Percentiles rank a stretch among this genome's conserved stretches.
Conservation (phyloP, 352 stramenopile genomes). For the Globisporangium recalcitrans region DNA sequence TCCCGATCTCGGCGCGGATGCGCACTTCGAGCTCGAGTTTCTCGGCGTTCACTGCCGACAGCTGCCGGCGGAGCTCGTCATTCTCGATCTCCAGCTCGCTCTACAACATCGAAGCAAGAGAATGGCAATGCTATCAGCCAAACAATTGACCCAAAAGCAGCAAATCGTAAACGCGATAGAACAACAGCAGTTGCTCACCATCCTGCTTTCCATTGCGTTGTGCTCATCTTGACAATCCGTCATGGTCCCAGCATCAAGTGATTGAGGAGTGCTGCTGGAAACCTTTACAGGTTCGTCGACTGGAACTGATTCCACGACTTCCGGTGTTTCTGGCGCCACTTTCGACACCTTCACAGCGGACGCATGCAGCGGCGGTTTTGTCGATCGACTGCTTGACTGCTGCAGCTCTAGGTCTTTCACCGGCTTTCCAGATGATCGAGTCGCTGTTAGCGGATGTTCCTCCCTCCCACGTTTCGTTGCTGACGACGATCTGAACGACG, state of each 20-base stretch:
- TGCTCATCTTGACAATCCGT: neutral
- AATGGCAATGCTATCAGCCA: conserved; percentile 3
- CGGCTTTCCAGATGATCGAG: neutral
- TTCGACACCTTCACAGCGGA: neutral
- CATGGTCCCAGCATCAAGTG: neutral
- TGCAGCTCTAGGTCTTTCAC: neutral
- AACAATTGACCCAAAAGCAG: too few relatives aligned
- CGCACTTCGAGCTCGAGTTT: conserved; percentile 58
- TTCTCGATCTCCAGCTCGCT: conserved; percentile 50
- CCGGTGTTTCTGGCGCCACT: neutral
- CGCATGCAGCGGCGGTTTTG: neutral
- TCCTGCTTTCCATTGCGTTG: conserved; percentile 8
- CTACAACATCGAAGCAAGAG: conserved; percentile 11
- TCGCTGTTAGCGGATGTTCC: neutral
- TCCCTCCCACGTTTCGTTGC: neutral
- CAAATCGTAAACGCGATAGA: too few relatives aligned
- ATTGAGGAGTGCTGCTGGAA: neutral
- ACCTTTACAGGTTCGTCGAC: neutral
- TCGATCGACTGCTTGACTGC: neutral
- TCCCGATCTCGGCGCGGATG: conserved; percentile 58
- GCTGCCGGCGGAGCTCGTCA: conserved; percentile 46
- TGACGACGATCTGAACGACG: neutral
- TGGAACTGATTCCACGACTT: neutral
- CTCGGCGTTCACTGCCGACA: conserved; percentile 43
- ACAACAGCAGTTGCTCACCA: conserved; percentile 28